These are phyloP conservation scores for Trichoderma koningiopsis DNA, from an alignment of 2,329 filamentous ascomycete species.

Conservation along the genomic window DNA sequence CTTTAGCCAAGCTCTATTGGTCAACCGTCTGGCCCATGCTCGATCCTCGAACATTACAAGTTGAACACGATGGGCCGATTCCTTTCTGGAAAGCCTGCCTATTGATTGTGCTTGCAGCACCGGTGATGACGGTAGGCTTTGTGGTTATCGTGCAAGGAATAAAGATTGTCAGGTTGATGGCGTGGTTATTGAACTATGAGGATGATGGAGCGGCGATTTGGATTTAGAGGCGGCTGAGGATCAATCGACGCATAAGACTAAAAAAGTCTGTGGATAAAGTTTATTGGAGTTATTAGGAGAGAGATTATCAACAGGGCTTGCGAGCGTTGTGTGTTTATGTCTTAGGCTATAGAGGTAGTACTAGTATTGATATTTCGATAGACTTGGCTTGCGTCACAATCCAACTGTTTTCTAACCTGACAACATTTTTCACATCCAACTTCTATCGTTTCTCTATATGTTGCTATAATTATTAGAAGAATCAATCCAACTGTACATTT, in stretches of 20 bases:
- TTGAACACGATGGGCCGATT: conserved; percentile 31
- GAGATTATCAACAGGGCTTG: not conserved
- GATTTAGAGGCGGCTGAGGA: not conserved
- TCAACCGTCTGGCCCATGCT: conserved; percentile 44
- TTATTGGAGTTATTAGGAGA: not conserved
- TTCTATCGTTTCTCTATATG: not conserved
- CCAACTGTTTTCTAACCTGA: not conserved
- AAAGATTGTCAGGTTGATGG: conserved; percentile 31
- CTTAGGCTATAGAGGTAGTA: not conserved
- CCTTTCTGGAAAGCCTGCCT: conserved; percentile 33
- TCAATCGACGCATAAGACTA: not conserved
- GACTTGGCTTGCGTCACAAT: not conserved
- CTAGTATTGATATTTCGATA: not conserved
- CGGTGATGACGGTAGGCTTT: conserved; percentile 33
- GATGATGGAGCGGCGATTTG: not conserved
- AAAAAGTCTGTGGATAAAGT: not conserved
- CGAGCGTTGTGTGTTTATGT: not conserved
- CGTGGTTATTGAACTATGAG: conserved; percentile 24
- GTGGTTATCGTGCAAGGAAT: conserved; percentile 34
- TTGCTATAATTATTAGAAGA: not conserved
- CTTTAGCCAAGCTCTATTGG: conserved; percentile 40
- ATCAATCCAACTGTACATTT: not conserved
- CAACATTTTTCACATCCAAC: not conserved
- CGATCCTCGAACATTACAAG: conserved; percentile 40
- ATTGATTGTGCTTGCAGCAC: conserved; percentile 34